phyloP scores from a whole-genome alignment of 1,284 basidiomycete species.

The Exobasidium rhododendri region DNA sequence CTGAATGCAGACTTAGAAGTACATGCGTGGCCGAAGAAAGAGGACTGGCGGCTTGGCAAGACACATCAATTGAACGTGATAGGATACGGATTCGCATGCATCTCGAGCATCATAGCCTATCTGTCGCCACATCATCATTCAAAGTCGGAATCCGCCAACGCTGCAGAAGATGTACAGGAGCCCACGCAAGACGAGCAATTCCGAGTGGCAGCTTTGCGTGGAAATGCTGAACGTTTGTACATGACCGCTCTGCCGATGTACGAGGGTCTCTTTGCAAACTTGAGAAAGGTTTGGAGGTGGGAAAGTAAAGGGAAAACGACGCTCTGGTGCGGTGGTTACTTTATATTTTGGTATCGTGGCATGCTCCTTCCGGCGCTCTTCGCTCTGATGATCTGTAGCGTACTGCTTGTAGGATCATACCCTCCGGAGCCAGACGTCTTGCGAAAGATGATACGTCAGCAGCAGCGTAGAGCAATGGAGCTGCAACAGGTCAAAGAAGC shows the following conservation, averaged over 20 bases:
- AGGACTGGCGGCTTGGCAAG: constrained; percentile 10
- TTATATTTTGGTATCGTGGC: constrained; percentile 25
- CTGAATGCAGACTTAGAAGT: constrained; percentile 19
- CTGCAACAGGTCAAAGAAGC: neutral
- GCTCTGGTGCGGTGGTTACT: constrained; percentile 22
- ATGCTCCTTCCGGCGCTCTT: constrained; percentile 18
- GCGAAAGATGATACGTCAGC: constrained; percentile 7
- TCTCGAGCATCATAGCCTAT: neutral
- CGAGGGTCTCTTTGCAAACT: constrained; percentile 15
- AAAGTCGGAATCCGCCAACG: neutral
- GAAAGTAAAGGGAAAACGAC: constrained; percentile 20
- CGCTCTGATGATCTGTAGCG: constrained; percentile 19
- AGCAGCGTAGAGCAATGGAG: constrained; percentile 11
- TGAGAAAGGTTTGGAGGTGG: constrained; percentile 26
- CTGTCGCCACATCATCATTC: constrained; percentile 3
- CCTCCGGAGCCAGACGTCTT: constrained; percentile 19
- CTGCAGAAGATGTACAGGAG: neutral
- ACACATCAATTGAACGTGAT: neutral
- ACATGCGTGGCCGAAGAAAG: constrained; percentile 14
- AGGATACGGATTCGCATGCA: constrained; percentile 4
- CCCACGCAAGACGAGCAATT: constrained; percentile 5
- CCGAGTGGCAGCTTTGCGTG: constrained; percentile 5
- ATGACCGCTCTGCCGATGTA: constrained; percentile 21
- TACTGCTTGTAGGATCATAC: constrained; percentile 18
- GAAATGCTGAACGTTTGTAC: constrained; percentile 19